Conservation (phyloP, 2,329 filamentous ascomycete genomes). For the Xylariaceae sp. region DNA sequence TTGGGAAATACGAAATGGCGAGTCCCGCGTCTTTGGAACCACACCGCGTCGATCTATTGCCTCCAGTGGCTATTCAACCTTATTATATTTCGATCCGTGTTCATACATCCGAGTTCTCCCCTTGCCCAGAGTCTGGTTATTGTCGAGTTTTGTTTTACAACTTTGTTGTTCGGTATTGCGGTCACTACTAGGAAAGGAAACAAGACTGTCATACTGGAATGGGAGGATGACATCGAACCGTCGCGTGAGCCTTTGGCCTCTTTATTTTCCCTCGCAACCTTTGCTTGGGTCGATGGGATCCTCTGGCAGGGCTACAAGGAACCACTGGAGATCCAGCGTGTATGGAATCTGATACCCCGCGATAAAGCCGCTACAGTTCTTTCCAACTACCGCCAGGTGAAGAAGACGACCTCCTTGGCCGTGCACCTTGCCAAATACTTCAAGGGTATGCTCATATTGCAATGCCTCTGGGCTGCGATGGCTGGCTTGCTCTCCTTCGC, state of each 20-base stretch:
- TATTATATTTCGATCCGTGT: slow-evolving; percentile 75
- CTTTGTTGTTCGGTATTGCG: slow-evolving; percentile 70
- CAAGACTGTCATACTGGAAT: slow-evolving; percentile 80
- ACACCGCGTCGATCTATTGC: slow-evolving; percentile 81
- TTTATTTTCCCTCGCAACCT: slow-evolving; percentile 81
- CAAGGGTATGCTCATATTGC: slow-evolving; percentile 67
- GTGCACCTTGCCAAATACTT: slow-evolving; percentile 84
- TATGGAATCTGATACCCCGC: slow-evolving; percentile 86
- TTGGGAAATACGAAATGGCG: slow-evolving; percentile 61
- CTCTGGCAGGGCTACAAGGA: slow-evolving; percentile 86
- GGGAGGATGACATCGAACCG: slow-evolving; percentile 83
- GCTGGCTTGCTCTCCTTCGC: slow-evolving; percentile 83
- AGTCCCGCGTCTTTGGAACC: slow-evolving; percentile 80
- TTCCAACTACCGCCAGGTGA: slow-evolving; percentile 76
- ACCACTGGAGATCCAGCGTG: slow-evolving; percentile 74
- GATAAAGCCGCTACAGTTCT: slow-evolving; percentile 84
- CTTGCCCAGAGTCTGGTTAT: slow-evolving; percentile 62
- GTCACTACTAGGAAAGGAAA: slow-evolving; percentile 87
- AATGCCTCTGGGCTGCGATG: slow-evolving; percentile 75
- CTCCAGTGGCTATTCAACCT: slow-evolving; percentile 75
- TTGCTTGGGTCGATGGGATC: slow-evolving; percentile 85
- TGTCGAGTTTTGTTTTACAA: slow-evolving; percentile 69
- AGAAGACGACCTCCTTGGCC: slow-evolving; percentile 74
- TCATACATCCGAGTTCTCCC: slow-evolving; percentile 70
- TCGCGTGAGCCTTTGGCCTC: slow-evolving; percentile 85